Evolutionary conservation across 768 basidiomycete species (phyloP), one percentile per base, ranked within the genome.

Genomic region (Tephrocybe sp.): DNA sequence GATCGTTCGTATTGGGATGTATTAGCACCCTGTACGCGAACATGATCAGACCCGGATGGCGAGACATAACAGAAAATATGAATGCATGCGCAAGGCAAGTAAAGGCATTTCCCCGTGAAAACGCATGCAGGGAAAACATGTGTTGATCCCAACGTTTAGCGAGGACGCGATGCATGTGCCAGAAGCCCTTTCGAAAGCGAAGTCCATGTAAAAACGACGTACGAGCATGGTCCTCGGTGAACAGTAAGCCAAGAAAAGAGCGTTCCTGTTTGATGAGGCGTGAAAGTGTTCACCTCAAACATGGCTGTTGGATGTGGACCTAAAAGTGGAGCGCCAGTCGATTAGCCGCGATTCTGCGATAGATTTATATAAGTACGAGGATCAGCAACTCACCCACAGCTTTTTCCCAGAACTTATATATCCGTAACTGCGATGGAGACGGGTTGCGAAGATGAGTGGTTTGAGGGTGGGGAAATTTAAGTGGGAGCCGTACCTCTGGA

Each of bases 171-270:
- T 12, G 19, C 34, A 13, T 5, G 14, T 36, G 38, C 45, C 20
- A 4, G n/a, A 13, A 11, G 31, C 17, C 32, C 13, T 19, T 17
- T 12, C 10, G 16, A 22, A 35, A 12, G 9, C 14, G 20, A 13
- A 34, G 19, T 10, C 34, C 4, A 23, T 33, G 14, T 17, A 4
- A 36, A 45, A 33, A 23, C 17, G 13, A 73, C 85, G 39, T 62
- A 87, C 85, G 85, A 86, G 72, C 79, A 82, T 7, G 85, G 82
- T 10, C 87, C 86, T 6, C 85, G 78, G 62, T 87, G 72, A 30
- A 86, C 82, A 14, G 74, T 78, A 14, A 87, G 74, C 79, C 80
- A 89, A 4, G 80, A 73, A 60, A 88, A 87, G 11, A 89, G 65
- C 1, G 83, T 76, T 0, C 87, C 86, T 0, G 83, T 86, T 60